Percentiles rank a stretch among this genome's conserved stretches.
These are phyloP conservation scores for Pachysandra terminalis DNA, from an alignment of 164 flowering plant species.

Conservation along the genomic window DNA sequence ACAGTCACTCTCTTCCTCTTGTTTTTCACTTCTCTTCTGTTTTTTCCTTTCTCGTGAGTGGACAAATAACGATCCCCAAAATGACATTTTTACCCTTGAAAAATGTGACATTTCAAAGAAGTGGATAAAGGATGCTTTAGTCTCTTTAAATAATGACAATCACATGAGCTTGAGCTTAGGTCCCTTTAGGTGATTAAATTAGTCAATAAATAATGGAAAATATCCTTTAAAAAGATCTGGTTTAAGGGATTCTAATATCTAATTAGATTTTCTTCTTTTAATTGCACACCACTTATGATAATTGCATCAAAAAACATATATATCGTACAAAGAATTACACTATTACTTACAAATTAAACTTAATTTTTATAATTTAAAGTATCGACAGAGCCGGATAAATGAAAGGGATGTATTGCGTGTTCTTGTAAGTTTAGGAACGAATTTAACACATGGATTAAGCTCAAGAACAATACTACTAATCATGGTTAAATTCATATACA, in stretches of 20 bases:
- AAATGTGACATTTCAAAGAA: background rate
- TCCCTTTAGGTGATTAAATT: background rate
- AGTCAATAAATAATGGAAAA: constrained; percentile 3
- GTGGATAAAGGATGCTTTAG: constrained; percentile 1
- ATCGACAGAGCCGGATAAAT: too few relatives aligned
- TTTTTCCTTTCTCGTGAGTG: background rate
- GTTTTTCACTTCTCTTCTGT: background rate
- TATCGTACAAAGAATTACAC: too few relatives aligned
- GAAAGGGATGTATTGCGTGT: too few relatives aligned
- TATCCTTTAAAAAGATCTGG: constrained; percentile 1
- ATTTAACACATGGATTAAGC: too few relatives aligned
- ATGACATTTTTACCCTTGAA: background rate
- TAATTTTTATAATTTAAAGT: too few relatives aligned
- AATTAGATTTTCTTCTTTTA: too few relatives aligned
- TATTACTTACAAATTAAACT: too few relatives aligned
- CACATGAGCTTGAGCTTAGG: background rate
- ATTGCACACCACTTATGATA: background rate
- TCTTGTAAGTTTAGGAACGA: too few relatives aligned
- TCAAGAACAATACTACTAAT: too few relatives aligned
- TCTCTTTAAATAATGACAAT: background rate
- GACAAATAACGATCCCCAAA: background rate
- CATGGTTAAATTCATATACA: too few relatives aligned
- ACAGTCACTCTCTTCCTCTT: background rate
- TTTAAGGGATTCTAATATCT: background rate
- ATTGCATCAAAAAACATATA: too few relatives aligned